A percentile compares a stretch with the other conserved stretches of the same genome.
phyloP scores from a whole-genome alignment of 805 yeast genomes.

The Suhomyces vadensis region DNA sequence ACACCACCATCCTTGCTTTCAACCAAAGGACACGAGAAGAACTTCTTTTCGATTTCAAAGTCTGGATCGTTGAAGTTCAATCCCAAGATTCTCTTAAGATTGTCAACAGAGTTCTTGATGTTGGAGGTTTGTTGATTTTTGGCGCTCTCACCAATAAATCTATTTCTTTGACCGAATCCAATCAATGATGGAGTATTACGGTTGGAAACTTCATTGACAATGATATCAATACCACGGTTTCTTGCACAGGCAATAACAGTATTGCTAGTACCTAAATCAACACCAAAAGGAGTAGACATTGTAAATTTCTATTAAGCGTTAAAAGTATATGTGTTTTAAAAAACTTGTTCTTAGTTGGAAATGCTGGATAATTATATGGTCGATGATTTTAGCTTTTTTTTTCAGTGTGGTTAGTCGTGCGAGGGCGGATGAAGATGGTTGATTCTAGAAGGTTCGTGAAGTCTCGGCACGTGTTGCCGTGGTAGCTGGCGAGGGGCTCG shows the following conservation, averaged over 20 bases:
- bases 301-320: background rate
- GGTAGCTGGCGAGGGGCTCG: background rate
- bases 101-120: constrained; percentile 93
- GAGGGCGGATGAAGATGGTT: background rate
- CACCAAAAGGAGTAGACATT: constrained; percentile 95
- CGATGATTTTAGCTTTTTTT: constrained; percentile 4
- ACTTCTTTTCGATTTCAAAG: constrained; percentile 70
- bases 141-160: constrained; percentile 94
- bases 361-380: constrained; percentile 3
- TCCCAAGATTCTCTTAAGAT: constrained; percentile 91
- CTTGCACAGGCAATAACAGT: constrained; percentile 94
- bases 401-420: constrained; percentile 5
- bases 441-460: constrained; percentile 6
- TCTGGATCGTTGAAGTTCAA: constrained; percentile 74
- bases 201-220: constrained; percentile 98
- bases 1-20: constrained; percentile 71
- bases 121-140: constrained; percentile 96
- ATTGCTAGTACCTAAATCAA: constrained; percentile 94
- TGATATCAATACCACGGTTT: constrained; percentile 97
- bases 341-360: background rate
- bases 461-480: background rate
- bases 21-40: constrained; percentile 68
- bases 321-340: background rate
- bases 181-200: constrained; percentile 90
- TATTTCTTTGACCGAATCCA: constrained; percentile 86